A percentile compares a stretch with the other conserved stretches of the same genome.
Evolutionary conservation across 2,329 filamentous ascomycete genomes (phyloP).

Genomic region (Botrytis medusae): DNA sequence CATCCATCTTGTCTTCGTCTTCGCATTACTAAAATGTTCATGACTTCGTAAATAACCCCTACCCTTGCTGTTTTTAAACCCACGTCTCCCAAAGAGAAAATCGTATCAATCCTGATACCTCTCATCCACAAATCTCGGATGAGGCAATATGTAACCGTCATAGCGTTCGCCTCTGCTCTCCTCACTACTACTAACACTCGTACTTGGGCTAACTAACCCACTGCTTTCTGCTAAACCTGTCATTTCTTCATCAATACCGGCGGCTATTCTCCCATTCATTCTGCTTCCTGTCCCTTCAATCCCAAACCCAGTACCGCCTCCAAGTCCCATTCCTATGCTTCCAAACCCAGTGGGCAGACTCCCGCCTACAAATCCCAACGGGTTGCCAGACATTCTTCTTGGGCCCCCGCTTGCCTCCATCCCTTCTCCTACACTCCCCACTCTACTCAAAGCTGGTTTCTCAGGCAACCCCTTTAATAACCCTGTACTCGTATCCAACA

Average conservation of each 20-base stretch:
- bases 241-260: slow-evolving; percentile 32
- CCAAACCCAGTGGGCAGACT: slow-evolving; percentile 9
- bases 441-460: slow-evolving; percentile 65
- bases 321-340: slow-evolving; percentile 2
- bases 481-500: slow-evolving; percentile 70
- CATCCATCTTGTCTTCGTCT: neutral
- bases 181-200: slow-evolving; percentile 37
- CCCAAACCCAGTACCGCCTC: slow-evolving; percentile 9
- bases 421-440: slow-evolving; percentile 38
- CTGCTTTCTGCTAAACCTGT: slow-evolving; percentile 32
- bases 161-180: slow-evolving; percentile 28
- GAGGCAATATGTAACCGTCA: slow-evolving; percentile 22
- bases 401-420: neutral
- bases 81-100: neutral
- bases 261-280: slow-evolving; percentile 22
- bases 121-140: slow-evolving; percentile 14
- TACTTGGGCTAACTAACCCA: slow-evolving; percentile 39
- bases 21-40: slow-evolving; percentile 8
- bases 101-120: neutral
- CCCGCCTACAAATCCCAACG: slow-evolving; percentile 9
- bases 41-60: slow-evolving; percentile 10
- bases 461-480: slow-evolving; percentile 68
- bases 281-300: slow-evolving; percentile 14
- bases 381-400: slow-evolving; percentile 9
- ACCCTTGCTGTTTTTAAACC: neutral